Percentiles rank a stretch among this genome's conserved stretches.
Evolutionary conservation across 2,329 filamentous ascomycete genomes (phyloP).

Genomic region (Diaporthe longicolla): DNA sequence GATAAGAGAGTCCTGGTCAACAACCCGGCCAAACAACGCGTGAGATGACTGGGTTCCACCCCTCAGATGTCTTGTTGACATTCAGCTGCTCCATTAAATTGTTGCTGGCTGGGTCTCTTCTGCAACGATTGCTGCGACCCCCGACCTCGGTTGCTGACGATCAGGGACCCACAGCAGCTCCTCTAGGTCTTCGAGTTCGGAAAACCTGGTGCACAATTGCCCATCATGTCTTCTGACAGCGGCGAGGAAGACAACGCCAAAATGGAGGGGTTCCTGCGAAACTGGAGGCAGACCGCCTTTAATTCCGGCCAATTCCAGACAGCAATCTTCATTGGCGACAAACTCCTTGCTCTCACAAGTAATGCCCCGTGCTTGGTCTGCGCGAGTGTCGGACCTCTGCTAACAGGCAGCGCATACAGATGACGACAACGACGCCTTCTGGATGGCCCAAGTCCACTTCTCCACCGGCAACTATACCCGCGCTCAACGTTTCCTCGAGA

Average conservation of each 20-base stretch:
- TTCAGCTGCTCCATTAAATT: constrained; percentile 4
- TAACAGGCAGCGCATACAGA: constrained; percentile 65
- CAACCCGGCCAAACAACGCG: constrained; percentile 5
- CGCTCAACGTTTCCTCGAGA: constrained; percentile 86
- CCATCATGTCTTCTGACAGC: constrained; percentile 42
- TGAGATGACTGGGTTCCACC: not conserved
- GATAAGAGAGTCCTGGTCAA: constrained; percentile 16
- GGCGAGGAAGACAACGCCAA: constrained; percentile 41
- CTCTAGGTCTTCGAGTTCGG: not conserved
- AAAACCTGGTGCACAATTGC: constrained; percentile 28
- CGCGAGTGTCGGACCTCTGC: constrained; percentile 24
- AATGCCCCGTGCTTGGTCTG: constrained; percentile 42
- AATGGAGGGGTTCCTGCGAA: constrained; percentile 95
- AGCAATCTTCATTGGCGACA: constrained; percentile 97
- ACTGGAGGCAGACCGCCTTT: constrained; percentile 95
- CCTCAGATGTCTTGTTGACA: constrained; percentile 8
- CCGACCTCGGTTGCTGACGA: constrained; percentile 20
- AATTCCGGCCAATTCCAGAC: constrained; percentile 97
- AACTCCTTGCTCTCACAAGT: constrained; percentile 95
- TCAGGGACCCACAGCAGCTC: constrained; percentile 22
- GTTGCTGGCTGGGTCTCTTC: not conserved
- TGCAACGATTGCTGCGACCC: constrained; percentile 4
- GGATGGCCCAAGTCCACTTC: constrained; percentile 98
- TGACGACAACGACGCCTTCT: constrained; percentile 94
- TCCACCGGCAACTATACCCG: constrained; percentile 94